These are phyloP conservation scores for Neospora caninum DNA, from an alignment of 169 alveolate genomes.

Conservation along the genomic window DNA sequence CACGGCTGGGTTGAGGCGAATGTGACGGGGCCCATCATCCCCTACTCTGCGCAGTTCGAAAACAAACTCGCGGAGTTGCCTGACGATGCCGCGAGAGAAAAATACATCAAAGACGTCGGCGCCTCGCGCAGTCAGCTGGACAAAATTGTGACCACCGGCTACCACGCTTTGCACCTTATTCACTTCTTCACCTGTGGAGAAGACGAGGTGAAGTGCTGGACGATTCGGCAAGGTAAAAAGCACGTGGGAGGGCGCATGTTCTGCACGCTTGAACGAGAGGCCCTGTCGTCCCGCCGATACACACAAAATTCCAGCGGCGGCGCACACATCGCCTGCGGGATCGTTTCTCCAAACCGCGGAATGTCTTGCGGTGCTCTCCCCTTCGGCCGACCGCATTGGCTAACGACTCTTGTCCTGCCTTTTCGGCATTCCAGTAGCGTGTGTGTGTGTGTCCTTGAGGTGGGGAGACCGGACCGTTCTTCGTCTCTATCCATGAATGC, in stretches of 20 bases:
- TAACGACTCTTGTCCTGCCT: too few species aligned
- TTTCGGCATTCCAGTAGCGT: too few species aligned
- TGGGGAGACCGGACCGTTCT: too few species aligned
- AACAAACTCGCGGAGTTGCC: slow-evolving; percentile 87
- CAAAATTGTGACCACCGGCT: slow-evolving; percentile 97
- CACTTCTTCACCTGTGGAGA: slow-evolving; percentile 99
- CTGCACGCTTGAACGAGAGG: not conserved
- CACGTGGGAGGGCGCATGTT: slow-evolving; percentile 54
- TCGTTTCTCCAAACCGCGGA: too few species aligned
- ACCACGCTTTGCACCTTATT: slow-evolving; percentile 91
- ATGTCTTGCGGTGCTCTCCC: too few species aligned
- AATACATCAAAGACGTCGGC: slow-evolving; percentile 83
- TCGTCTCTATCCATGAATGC: too few species aligned
- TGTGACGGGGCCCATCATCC: slow-evolving; percentile 97
- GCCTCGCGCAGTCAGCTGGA: slow-evolving; percentile 90
- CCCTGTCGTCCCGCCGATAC: not conserved
- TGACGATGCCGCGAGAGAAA: slow-evolving; percentile 85
- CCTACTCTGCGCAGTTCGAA: slow-evolving; percentile 98
- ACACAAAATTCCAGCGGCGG: too few species aligned
- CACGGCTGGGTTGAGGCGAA: slow-evolving; percentile 96
- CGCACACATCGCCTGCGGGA: too few species aligned
- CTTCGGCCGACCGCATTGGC: too few species aligned
- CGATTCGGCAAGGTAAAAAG: slow-evolving; percentile 67
- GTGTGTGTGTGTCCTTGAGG: too few species aligned
- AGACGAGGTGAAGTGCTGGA: slow-evolving; percentile 99